Base-by-base conservation (phyloP, 2,329 filamentous ascomycete species). In the Periconia macrospinosa region DNA sequence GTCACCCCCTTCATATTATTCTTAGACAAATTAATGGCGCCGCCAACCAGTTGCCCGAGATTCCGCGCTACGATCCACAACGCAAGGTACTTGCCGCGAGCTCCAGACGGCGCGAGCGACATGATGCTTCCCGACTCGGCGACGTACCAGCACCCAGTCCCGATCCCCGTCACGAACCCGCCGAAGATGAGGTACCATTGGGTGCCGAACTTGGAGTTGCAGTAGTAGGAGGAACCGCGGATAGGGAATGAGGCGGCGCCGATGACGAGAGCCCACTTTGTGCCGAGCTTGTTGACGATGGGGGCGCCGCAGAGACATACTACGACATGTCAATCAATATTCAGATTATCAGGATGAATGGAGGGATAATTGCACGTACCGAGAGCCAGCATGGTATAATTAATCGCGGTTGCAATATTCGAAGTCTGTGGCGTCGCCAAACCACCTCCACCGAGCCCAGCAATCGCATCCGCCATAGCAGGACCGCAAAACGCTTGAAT, bases 61-160 rank as follows among this genome's bases (percentile, higher is more conserved):
- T 80, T 80, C 13, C 77, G 71, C 17, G 77, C 73, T 23, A 79
- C 77, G 44, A 79, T 79, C 78, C 78, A 80, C 17, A 79, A 55
- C 8, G 78, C 78, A 7, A 80, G 47, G 45, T 80, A 80, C 55
- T 79, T 79, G 6, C 78, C 78, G 49, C 78, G 76, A 17, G 78
- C 72, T 19, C 75, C 71, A 0, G 77, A 71, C 3, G 78, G 78
- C 0, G 78, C 77, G 18, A 80, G 70, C 0, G 77, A 78, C 76
- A 80, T 79, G 58, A 80, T 80, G 5, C 75, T 72, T 14, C 78
- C 78, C 1, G 77, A 76, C 54, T 80, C 78, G 0, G 78, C 78
- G 9, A 80, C 78, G 53, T 80, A 81, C 78, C 78, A 80, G 41
- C 76, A 78, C 1, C 77, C 78, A 5, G 43, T 63, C 1, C 64